Evolutionary conservation across 78 protist genomes (phyloP).

Genomic region (Tieghemostelium lacteum): DNA sequence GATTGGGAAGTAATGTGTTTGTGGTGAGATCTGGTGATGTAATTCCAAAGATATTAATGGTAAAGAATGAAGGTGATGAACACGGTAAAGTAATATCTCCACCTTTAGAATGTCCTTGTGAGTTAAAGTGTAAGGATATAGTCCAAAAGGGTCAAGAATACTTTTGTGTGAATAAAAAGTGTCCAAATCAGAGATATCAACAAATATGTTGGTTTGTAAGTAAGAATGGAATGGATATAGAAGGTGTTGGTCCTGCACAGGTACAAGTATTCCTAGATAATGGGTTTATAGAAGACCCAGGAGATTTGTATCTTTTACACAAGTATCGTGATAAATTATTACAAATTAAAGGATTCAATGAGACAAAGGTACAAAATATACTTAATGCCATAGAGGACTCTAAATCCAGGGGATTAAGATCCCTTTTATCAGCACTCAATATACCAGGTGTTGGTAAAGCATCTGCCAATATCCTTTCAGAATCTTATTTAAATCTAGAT

Average conservation of each 20-base stretch:
- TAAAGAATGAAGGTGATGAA: background rate
- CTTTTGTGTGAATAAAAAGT: constrained; percentile 13
- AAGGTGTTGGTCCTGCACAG: constrained; percentile 43
- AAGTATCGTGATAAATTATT: background rate
- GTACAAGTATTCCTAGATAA: background rate
- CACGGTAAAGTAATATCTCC: background rate
- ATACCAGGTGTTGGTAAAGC: constrained; percentile 71
- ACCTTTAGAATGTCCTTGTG: constrained; percentile 41
- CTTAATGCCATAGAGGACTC: constrained; percentile 38
- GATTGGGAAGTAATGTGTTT: constrained; percentile 8
- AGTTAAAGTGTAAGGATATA: background rate
- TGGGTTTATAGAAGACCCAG: background rate
- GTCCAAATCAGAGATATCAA: constrained; percentile 6
- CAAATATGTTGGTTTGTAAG: constrained; percentile 35
- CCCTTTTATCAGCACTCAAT: constrained; percentile 19
- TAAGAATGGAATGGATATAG: constrained; percentile 57
- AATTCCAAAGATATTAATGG: constrained; percentile 19
- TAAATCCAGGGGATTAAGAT: constrained; percentile 12
- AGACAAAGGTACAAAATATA: constrained; percentile 26
- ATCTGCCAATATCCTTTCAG: constrained; percentile 10
- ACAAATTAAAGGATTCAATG: constrained; percentile 25
- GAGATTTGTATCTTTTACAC: constrained; percentile 45
- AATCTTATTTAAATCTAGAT: constrained; percentile 6
- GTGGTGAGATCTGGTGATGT: constrained; percentile 66
- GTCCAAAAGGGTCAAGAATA: background rate